These are phyloP conservation scores for Syncephalastrum monosporum DNA, from an alignment of 371 early-diverging fungal genomes.

Conservation along the genomic window DNA sequence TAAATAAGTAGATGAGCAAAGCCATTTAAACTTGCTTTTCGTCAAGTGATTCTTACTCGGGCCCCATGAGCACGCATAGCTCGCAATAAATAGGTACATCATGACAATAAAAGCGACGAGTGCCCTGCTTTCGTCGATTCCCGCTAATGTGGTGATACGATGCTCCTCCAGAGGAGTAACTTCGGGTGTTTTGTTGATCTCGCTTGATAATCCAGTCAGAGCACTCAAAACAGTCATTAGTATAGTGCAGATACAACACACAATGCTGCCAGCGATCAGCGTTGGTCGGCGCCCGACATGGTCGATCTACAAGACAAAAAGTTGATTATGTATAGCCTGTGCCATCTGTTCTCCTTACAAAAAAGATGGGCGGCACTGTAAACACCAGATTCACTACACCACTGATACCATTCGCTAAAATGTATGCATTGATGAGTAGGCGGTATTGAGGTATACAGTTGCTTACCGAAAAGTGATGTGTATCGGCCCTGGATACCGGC, in stretches of 20 bases:
- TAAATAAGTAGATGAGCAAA: too few relatives aligned
- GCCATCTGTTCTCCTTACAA: slow-evolving; percentile 41
- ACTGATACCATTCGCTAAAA: slow-evolving; percentile 66
- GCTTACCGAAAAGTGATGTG: slow-evolving; percentile 49
- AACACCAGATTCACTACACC: slow-evolving; percentile 67
- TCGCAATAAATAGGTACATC: slow-evolving; percentile 71
- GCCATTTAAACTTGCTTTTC: too few relatives aligned
- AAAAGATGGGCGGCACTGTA: slow-evolving; percentile 75
- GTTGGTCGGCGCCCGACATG: slow-evolving; percentile 65
- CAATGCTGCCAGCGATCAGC: slow-evolving; percentile 48
- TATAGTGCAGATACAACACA: slow-evolving; percentile 42
- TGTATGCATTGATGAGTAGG: not conserved
- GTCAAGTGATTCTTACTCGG: too few relatives aligned
- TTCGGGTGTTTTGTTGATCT: slow-evolving; percentile 16
- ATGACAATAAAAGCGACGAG: slow-evolving; percentile 63
- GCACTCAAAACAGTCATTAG: slow-evolving; percentile 55
- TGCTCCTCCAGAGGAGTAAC: slow-evolving; percentile 7
- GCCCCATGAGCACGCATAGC: slow-evolving; percentile 89
- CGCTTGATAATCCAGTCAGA: slow-evolving; percentile 36
- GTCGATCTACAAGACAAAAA: slow-evolving; percentile 54
- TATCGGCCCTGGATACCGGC: slow-evolving; percentile 56
- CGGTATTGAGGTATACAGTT: too few relatives aligned
- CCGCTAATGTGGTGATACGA: slow-evolving; percentile 2
- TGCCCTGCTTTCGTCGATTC: slow-evolving; percentile 30
- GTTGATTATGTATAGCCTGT: not conserved